phyloP scores from a whole-genome alignment of 257 asterid species.

The Solanum gracilifrons region DNA sequence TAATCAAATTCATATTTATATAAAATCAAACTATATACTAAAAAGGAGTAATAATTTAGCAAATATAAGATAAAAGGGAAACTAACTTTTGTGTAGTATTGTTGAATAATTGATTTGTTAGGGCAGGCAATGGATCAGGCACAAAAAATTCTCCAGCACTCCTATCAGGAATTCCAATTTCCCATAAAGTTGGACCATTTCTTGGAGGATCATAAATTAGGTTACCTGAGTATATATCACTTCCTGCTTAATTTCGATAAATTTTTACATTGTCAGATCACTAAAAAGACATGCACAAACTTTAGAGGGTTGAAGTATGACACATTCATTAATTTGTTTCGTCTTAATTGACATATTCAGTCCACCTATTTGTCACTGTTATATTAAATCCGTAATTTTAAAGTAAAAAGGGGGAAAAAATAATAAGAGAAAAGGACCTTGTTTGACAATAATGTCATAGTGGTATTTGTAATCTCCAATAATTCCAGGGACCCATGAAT shows the following conservation, averaged over 20 bases:
- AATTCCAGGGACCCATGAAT: conserved; percentile 6
- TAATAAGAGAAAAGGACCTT: background rate
- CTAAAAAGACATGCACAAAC: background rate
- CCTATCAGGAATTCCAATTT: conserved; percentile 10
- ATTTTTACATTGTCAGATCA: background rate
- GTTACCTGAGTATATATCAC: background rate
- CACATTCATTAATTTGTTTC: background rate
- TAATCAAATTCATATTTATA: background rate
- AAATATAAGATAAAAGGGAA: background rate
- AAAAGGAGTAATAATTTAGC: background rate
- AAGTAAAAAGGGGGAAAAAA: background rate
- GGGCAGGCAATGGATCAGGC: background rate
- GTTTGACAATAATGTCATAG: background rate
- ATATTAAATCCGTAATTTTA: background rate
- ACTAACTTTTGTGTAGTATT: background rate
- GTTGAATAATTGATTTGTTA: background rate
- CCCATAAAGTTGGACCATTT: conserved; percentile 12
- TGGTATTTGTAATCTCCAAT: conserved; percentile 6
- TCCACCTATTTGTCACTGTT: background rate
- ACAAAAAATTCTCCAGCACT: conserved; percentile 4
- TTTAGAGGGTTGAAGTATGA: background rate
- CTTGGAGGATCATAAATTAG: conserved; percentile 9
- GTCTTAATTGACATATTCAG: background rate
- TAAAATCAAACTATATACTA: background rate
- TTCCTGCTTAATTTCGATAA: background rate